These are phyloP conservation scores for Plasmodium gallinaceum DNA, from an alignment of 169 alveolate species.

Conservation along the genomic window DNA sequence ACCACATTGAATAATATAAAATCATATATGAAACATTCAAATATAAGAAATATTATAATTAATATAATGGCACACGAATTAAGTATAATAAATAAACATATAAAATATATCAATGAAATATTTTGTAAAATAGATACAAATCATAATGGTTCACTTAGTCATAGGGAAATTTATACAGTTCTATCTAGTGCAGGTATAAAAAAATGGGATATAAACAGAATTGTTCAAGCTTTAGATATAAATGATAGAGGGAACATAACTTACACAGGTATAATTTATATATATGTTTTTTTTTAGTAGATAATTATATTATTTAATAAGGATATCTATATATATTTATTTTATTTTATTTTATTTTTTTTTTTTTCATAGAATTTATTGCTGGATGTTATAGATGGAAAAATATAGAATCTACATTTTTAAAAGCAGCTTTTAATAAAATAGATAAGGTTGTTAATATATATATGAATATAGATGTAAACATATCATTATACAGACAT, in stretches of 20 bases:
- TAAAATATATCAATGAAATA: conserved; percentile 60
- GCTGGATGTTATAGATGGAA: conserved; percentile 78
- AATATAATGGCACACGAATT: conserved; percentile 77
- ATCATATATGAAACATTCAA: conserved; percentile 74
- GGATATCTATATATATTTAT: no score
- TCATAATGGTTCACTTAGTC: conserved; percentile 73
- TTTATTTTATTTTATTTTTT: neutral
- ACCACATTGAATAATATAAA: conserved; percentile 61
- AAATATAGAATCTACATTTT: conserved; percentile 65
- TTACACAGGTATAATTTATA: conserved; percentile 38
- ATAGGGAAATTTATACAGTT: conserved; percentile 67
- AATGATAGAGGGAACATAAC: conserved; percentile 61
- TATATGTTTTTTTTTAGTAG: neutral
- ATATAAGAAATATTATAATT: conserved; percentile 64
- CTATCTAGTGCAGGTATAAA: conserved; percentile 64
- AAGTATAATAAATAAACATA: conserved; percentile 51
- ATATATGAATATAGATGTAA: neutral
- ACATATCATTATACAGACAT: neutral
- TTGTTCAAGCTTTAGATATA: conserved; percentile 69
- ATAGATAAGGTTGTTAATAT: conserved; percentile 63
- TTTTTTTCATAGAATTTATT: conserved; percentile 37
- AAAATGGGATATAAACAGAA: conserved; percentile 75
- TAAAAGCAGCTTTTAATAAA: conserved; percentile 76
- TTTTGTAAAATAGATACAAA: conserved; percentile 65
- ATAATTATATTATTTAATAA: neutral